Conservation (phyloP, 371 early-diverging fungal species). For the Blakeslea trispora region DNA sequence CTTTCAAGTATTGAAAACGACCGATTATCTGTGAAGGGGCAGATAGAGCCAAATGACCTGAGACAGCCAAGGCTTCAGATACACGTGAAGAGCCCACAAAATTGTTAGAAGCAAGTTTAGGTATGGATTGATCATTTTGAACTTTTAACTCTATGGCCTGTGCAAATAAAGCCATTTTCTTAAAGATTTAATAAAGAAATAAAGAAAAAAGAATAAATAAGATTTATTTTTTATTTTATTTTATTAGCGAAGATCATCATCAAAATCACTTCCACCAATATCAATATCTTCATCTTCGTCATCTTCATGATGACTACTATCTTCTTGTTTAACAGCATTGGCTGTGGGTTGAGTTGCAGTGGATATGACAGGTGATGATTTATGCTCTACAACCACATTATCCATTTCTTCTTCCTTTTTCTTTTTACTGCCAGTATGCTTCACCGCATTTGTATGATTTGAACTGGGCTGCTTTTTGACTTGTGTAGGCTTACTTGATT, state of each 20-base stretch:
- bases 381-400: constrained; percentile 25
- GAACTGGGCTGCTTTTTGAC: background rate
- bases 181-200: constrained; percentile 6
- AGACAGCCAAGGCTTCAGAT: constrained; percentile 43
- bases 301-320: constrained; percentile 26
- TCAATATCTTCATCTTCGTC: constrained; percentile 67
- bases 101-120: constrained; percentile 42
- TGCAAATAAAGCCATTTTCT: constrained; percentile 45
- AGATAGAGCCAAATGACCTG: constrained; percentile 52
- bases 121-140: constrained; percentile 22
- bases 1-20: constrained; percentile 60
- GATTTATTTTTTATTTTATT: constrained; percentile 7
- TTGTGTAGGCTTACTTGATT: background rate
- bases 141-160: constrained; percentile 33
- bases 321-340: constrained; percentile 2
- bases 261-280: constrained; percentile 66
- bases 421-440: constrained; percentile 1
- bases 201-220: constrained; percentile 1
- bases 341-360: background rate
- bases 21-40: constrained; percentile 64
- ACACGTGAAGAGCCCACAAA: constrained; percentile 48
- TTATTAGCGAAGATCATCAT: constrained; percentile 51
- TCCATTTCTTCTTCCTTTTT: constrained; percentile 9
- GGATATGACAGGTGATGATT: constrained; percentile 3
- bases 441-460: background rate